A percentile compares a stretch with the other conserved stretches of the same genome.
These are phyloP conservation scores for bread wheat (Triticum aestivum) DNA, from an alignment of 176 grass and related monocot genomes.

Conservation along the genomic window DNA sequence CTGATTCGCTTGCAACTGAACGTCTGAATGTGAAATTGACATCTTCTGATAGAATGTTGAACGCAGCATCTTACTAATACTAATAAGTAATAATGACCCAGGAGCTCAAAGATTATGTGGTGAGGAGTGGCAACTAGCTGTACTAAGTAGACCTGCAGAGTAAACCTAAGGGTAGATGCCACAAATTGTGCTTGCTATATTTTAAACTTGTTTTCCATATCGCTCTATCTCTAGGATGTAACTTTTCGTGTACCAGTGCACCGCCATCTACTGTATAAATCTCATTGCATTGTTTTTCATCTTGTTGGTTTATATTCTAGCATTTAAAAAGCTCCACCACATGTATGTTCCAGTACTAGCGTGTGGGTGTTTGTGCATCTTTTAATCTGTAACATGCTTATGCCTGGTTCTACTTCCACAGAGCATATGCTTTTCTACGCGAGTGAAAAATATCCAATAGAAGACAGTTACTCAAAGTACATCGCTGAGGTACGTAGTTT, in stretches of 20 bases:
- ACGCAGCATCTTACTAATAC: not conserved
- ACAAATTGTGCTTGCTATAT: not conserved
- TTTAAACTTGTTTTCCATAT: conserved; percentile 19
- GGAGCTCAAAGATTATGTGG: not conserved
- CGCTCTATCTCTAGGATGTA: not conserved
- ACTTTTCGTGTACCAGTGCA: not conserved
- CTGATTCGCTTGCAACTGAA: not conserved
- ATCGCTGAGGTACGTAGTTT: conserved; percentile 75
- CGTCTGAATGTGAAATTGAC: not conserved
- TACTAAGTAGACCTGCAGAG: not conserved
- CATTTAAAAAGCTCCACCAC: conserved; percentile 15
- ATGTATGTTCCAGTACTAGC: conserved; percentile 14
- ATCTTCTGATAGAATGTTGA: not conserved
- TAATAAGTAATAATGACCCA: not conserved
- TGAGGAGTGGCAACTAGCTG: not conserved
- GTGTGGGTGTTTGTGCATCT: conserved; percentile 12
- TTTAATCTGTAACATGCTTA: not conserved
- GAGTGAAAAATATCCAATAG: conserved; percentile 93
- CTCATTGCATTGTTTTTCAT: not conserved
- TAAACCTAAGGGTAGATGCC: not conserved
- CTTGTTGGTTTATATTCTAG: conserved; percentile 8
- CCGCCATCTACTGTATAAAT: not conserved
- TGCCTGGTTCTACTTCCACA: conserved; percentile 42
- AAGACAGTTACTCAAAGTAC: conserved; percentile 90
- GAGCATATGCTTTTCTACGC: conserved; percentile 99